Evolutionary conservation across 2,329 filamentous ascomycete genomes (phyloP).

Genomic region (Pleoardoris graminearum): DNA sequence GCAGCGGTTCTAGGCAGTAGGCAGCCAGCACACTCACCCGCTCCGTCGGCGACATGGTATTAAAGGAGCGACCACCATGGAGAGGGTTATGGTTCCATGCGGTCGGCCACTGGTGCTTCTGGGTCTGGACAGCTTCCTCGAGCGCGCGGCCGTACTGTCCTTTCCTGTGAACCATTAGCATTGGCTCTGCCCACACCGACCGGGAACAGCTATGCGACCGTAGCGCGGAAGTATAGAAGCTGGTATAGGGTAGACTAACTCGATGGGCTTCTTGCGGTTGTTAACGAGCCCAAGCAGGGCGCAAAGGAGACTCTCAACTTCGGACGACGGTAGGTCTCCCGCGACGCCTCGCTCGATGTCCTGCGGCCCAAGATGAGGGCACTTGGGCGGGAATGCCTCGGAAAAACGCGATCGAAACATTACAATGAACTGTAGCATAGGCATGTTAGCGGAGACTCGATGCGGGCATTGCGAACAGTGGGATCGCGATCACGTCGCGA

Average conservation of each 20-base stretch:
- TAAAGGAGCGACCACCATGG: slow-evolving; percentile 77
- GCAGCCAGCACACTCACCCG: slow-evolving; percentile 61
- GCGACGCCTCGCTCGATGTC: slow-evolving; percentile 88
- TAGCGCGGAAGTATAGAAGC: slow-evolving; percentile 8
- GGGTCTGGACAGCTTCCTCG: slow-evolving; percentile 85
- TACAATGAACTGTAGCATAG: slow-evolving; percentile 76
- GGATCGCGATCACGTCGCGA: slow-evolving; percentile 28
- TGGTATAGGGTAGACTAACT: slow-evolving; percentile 66
- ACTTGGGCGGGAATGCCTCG: slow-evolving; percentile 84
- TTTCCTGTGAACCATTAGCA: slow-evolving; percentile 62
- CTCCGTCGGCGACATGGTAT: slow-evolving; percentile 77
- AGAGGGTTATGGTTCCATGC: slow-evolving; percentile 86
- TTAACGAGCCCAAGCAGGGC: slow-evolving; percentile 83
- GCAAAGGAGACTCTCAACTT: slow-evolving; percentile 86
- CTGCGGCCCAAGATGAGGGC: slow-evolving; percentile 89
- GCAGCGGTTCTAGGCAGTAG: slow-evolving; percentile 14
- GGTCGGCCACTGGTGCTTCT: slow-evolving; percentile 85
- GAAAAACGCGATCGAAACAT: slow-evolving; percentile 96
- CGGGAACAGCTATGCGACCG: slow-evolving; percentile 24
- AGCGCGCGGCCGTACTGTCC: slow-evolving; percentile 91
- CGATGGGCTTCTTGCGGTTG: slow-evolving; percentile 98
- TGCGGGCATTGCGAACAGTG: slow-evolving; percentile 28
- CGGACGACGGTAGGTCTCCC: slow-evolving; percentile 76
- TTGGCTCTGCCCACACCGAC: slow-evolving; percentile 1
- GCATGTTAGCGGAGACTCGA: slow-evolving; percentile 36